These are phyloP conservation scores for Aspergillus oerlinghausenensis DNA, from an alignment of 2,329 filamentous ascomycete species.

Conservation along the genomic window DNA sequence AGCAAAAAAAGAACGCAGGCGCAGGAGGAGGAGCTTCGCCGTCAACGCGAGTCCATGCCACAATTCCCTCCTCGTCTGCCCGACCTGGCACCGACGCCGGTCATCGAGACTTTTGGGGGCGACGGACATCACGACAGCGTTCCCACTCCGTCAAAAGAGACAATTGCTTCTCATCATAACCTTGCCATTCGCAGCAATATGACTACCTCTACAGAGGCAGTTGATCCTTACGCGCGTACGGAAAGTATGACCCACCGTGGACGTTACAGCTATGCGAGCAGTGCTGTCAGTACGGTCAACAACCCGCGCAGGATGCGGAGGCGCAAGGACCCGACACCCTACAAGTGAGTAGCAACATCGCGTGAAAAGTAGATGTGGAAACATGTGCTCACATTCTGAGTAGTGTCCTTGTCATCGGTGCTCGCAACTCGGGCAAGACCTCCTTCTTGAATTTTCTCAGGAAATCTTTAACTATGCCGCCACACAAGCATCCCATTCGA, in stretches of 20 bases:
- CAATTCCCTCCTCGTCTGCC: slow-evolving; percentile 56
- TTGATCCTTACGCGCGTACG: slow-evolving; percentile 74
- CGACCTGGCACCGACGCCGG: slow-evolving; percentile 43
- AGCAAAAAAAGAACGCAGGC: slow-evolving; percentile 36
- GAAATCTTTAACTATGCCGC: slow-evolving; percentile 75
- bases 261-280: slow-evolving; percentile 93
- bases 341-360: slow-evolving; percentile 69
- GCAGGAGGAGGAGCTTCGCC: slow-evolving; percentile 50
- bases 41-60: slow-evolving; percentile 55
- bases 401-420: slow-evolving; percentile 86
- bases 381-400: slow-evolving; percentile 4
- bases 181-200: slow-evolving; percentile 19
- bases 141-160: slow-evolving; percentile 48
- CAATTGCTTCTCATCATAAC: slow-evolving; percentile 21
- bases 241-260: slow-evolving; percentile 97
- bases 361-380: not conserved
- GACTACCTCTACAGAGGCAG: slow-evolving; percentile 25
- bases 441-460: slow-evolving; percentile 96
- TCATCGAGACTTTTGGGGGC: slow-evolving; percentile 56
- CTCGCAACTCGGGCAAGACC: slow-evolving; percentile 84
- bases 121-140: slow-evolving; percentile 61
- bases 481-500: slow-evolving; percentile 64
- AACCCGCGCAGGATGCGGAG: slow-evolving; percentile 86
- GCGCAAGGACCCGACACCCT: slow-evolving; percentile 94
- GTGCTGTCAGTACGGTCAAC: slow-evolving; percentile 84